phyloP scores from a whole-genome alignment of 169 alveolate species.

The Plasmodium berghei region DNA sequence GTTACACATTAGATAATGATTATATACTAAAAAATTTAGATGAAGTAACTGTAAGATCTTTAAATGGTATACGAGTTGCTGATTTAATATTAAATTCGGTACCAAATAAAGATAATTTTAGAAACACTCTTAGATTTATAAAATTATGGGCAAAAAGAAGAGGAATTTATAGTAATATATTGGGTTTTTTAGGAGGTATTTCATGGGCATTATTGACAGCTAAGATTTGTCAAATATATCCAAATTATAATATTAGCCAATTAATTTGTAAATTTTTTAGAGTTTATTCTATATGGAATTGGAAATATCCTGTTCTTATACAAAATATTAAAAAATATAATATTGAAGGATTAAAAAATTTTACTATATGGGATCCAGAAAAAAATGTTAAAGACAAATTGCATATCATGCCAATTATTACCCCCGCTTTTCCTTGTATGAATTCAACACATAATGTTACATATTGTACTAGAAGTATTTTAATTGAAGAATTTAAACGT shows the following conservation, averaged over 20 bases:
- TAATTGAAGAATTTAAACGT: conserved; percentile 93
- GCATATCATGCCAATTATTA: conserved; percentile 96
- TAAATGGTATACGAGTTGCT: conserved; percentile 97
- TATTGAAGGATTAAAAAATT: conserved; percentile 90
- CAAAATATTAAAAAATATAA: conserved; percentile 91
- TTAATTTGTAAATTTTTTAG: conserved; percentile 95
- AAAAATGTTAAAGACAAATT: conserved; percentile 90
- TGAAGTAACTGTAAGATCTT: conserved; percentile 91
- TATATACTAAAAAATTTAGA: conserved; percentile 86
- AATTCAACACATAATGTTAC: conserved; percentile 97
- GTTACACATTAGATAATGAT: conserved; percentile 89
- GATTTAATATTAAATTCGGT: conserved; percentile 94
- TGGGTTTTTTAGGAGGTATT: conserved; percentile 98
- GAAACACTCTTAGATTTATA: conserved; percentile 95
- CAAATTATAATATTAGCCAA: conserved; percentile 94
- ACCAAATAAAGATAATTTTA: conserved; percentile 93
- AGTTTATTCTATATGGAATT: conserved; percentile 91
- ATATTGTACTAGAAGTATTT: conserved; percentile 92
- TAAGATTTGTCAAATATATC: conserved; percentile 96
- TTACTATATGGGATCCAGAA: conserved; percentile 95
- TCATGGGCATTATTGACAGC: conserved; percentile 99
- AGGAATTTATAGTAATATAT: conserved; percentile 97
- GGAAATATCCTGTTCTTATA: conserved; percentile 92
- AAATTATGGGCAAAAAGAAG: conserved; percentile 98
- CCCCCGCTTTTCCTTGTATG: conserved; percentile 99